Conservation (phyloP, 139 green algal species). For the Diplosphaera chodatii region DNA sequence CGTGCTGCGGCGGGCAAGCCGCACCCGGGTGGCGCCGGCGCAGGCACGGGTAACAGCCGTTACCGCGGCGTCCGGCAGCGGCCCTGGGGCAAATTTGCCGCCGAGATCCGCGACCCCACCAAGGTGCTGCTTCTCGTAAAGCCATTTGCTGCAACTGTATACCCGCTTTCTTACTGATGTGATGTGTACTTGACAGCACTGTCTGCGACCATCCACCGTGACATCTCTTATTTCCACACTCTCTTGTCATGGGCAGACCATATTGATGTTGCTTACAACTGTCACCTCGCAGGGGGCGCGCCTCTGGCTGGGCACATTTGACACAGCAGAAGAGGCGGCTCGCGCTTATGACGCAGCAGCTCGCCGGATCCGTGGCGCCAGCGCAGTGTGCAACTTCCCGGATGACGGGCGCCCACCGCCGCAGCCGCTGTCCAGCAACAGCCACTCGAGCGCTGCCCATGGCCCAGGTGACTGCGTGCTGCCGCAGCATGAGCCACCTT, state of each 20-base stretch:
- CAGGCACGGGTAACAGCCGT: slow-evolving; percentile 16
- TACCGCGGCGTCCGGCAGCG: slow-evolving; percentile 73
- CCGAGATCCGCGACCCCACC: slow-evolving; percentile 69
- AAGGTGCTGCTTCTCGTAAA: too few relatives aligned
- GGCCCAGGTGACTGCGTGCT: neutral
- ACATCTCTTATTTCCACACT: too few relatives aligned
- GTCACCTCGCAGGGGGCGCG: slow-evolving; percentile 32
- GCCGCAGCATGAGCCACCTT: too few relatives aligned
- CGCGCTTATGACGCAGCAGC: slow-evolving; percentile 79
- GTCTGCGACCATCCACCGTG: too few relatives aligned
- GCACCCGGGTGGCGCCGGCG: neutral
- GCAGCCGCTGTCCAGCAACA: neutral
- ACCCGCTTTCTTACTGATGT: too few relatives aligned
- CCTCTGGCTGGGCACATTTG: slow-evolving; percentile 86
- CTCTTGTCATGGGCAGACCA: too few relatives aligned
- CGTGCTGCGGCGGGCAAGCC: neutral
- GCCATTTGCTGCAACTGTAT: too few relatives aligned
- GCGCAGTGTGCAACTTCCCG: slow-evolving; percentile 74
- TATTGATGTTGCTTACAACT: slow-evolving; percentile 21
- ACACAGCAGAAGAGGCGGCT: slow-evolving; percentile 75
- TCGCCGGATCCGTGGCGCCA: slow-evolving; percentile 62
- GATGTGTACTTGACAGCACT: too few relatives aligned
- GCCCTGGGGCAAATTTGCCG: slow-evolving; percentile 83
- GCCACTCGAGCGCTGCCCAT: neutral
- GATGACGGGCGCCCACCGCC: neutral